Conservation (phyloP, 129 eudicot species). For the Tanacetum coccineum region DNA sequence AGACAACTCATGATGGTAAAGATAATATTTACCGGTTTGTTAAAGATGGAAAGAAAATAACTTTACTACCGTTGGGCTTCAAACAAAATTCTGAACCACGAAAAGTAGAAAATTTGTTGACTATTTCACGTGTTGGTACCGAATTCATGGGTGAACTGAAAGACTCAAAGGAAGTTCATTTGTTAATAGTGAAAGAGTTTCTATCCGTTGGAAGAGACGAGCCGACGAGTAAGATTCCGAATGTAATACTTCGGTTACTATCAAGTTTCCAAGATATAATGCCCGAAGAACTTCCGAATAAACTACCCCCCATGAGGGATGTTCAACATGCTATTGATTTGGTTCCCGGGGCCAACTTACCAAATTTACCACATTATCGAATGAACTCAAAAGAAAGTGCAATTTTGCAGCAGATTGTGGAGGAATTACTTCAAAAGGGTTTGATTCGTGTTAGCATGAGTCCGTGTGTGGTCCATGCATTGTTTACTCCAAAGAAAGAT, state of each 20-base stretch:
- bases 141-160: not conserved
- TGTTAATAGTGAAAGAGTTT: not conserved
- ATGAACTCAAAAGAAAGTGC: not conserved
- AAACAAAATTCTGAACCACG: not conserved
- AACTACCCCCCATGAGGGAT: not conserved
- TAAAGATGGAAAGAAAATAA: not conserved
- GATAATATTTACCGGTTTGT: not conserved
- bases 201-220: not conserved
- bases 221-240: not conserved
- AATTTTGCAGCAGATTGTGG: not conserved
- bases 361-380: not conserved
- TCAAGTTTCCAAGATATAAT: not conserved
- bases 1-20: not conserved
- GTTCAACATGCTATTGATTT: not conserved
- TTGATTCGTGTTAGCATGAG: not conserved
- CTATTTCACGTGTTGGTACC: not conserved
- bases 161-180: not conserved
- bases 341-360: not conserved
- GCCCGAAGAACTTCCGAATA: not conserved
- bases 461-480: not conserved
- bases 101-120: not conserved
- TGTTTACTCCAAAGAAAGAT: not conserved
- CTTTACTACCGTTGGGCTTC: not conserved
- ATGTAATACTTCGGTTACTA: not conserved
- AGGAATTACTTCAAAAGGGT: not conserved